Evolutionary conservation across 2,329 filamentous ascomycete species (phyloP).

Genomic region (Magnaporthiopsis incrustans): DNA sequence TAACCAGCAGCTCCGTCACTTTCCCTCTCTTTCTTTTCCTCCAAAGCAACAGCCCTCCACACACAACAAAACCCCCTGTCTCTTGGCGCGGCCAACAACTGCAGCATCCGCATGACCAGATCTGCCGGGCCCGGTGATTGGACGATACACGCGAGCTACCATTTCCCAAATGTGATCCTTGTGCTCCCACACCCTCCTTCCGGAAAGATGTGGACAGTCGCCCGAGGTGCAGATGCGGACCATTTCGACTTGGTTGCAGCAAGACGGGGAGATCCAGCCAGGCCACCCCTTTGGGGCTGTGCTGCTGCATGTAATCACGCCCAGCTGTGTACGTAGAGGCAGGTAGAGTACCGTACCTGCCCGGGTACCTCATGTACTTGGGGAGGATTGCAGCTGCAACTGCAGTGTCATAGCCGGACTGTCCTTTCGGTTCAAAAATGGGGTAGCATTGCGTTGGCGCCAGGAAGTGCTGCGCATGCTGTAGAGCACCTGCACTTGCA

Average conservation of each 20-base stretch:
- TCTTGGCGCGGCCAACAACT: not conserved
- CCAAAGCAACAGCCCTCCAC: not conserved
- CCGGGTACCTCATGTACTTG: not conserved
- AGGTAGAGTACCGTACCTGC: too few relatives aligned
- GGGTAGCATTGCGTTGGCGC: not conserved
- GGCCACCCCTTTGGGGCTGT: not conserved
- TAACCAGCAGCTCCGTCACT: not conserved
- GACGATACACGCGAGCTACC: not conserved
- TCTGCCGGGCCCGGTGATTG: not conserved
- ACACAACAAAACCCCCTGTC: not conserved
- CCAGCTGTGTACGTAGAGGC: not conserved
- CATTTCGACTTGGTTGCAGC: not conserved
- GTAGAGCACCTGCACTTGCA: not conserved
- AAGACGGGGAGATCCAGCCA: not conserved
- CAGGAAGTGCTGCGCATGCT: not conserved
- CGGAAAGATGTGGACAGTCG: not conserved
- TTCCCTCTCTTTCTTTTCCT: not conserved
- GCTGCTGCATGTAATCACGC: not conserved
- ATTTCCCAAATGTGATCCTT: not conserved
- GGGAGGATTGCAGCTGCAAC: not conserved
- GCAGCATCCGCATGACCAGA: not conserved
- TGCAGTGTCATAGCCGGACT: not conserved
- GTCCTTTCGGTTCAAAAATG: not conserved
- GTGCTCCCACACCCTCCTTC: not conserved
- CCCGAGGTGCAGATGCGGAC: not conserved